Evolutionary conservation across 2,329 filamentous ascomycete species (phyloP), one percentile per base, ranked within the genome.

Genomic region (Thelonectria blattea): DNA sequence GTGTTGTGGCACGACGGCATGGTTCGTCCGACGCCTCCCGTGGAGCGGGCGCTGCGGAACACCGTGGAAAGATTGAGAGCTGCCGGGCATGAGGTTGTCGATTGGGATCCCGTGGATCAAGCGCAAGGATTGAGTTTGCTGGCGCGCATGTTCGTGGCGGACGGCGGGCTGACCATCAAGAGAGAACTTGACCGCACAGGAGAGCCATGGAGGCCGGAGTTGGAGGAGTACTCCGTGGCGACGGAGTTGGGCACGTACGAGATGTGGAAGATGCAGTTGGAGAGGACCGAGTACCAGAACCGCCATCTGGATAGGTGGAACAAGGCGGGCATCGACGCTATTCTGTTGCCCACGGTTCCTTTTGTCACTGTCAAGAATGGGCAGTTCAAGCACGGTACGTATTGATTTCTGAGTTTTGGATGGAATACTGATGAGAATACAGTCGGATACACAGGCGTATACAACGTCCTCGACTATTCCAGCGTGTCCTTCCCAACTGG

Each of bases 1-100:
- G 82, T 91, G 32, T 79, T 91, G 73, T 87, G 83, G 82, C 78
- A 88, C 71, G 89, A 91, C 70, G 85, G 83, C 10, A 79, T 87
- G 51, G 88, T 90, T 5, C 79, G 74, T 6, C 89, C 89, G 0
- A 89, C 90, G 52, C 88, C 89, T 3, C 89, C 89, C 0, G 80
- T 91, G 3, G 74, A 79, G 0, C 80, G 87, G 6, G 88, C 85
- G 1, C 71, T 91, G 10, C 72, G 75, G 3, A 71, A 77, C 6
- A 74, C 84, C 0, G 79, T 78, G 0, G 72, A 75, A 2, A 78
- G 72, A 50, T 75, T 88, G 14, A 67, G 74, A 41, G 72, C 69
- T 0, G 77, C 80, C 0, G 83, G 82, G 1, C 78, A 87, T 65
- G 80, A 84, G 6, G 61, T 89, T 0, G 69, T 86, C 2, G 81